Evolutionary conservation across 805 yeast genomes (phyloP), one percentile per base, ranked within the genome.

Genomic region (Barnettozyma salicaria): DNA sequence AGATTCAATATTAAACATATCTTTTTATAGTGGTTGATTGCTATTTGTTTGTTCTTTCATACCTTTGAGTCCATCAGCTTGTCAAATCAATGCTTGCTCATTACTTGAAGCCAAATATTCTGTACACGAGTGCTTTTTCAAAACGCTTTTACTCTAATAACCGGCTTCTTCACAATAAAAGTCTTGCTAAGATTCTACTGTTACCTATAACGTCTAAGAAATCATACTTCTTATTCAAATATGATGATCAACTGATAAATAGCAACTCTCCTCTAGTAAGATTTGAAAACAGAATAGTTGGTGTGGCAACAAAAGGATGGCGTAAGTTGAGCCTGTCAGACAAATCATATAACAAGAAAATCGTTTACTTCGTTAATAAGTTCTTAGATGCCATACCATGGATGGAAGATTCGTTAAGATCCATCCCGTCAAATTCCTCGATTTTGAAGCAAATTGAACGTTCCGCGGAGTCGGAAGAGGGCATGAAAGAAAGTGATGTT

Each of bases 331-430:
- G 64, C 30, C 54, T 59, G 1, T 80, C 94, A 1, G 67, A 78
- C 2, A 60, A 65, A 26, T 53, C 64, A 8, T 60, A 80, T 50
- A 86, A 86, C 56, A 63, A 70, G 45, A 68, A 65, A 37, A 70
- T 88, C 30, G 87, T 82, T 3, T 34, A 53, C 3, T 64, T 65
- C 43, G 72, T 80, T 12, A 68, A 73, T 29, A 58, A 56, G 37
- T 65, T 81, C 27, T 57, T 88, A 47, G 71, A 74, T 36, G 67
- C 75, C 17, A 75, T 84, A 6, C 86, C 90, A 3, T 89, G 90
- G 74, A 78, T 80, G 46, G 97, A 89, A 53, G 72, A 75, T 50
- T 74, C 87, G 31, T 64, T 89, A 41, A 67, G 76, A 42, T 73
- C 90, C 3, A 73, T 90, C 18, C 97, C 97, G 1, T 76, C 88